These are phyloP conservation scores for Lepidium africanum DNA, from an alignment of 345 rosid genomes.

Conservation along the genomic window DNA sequence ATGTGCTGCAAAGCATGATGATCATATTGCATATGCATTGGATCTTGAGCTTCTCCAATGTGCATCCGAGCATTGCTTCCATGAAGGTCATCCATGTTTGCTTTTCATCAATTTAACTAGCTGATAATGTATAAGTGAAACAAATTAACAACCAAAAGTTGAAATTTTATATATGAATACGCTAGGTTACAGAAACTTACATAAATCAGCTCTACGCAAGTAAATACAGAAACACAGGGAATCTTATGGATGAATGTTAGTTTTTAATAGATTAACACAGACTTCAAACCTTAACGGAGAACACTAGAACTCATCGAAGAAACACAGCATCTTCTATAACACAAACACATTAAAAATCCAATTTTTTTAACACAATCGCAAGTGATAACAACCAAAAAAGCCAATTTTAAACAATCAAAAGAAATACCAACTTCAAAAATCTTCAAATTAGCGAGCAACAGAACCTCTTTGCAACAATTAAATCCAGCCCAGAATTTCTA, in stretches of 20 bases:
- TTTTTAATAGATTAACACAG: background rate
- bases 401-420: background rate
- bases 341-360: too few species aligned
- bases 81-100: constrained; percentile 39
- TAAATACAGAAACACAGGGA: background rate
- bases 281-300: background rate
- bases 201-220: background rate
- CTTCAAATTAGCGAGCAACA: background rate
- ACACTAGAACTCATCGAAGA: background rate
- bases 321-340: background rate
- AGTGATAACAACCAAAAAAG: background rate
- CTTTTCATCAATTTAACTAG: constrained; percentile 8
- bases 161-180: background rate
- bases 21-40: constrained; percentile 37
- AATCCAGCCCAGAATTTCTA: background rate
- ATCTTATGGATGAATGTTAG: background rate
- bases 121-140: background rate
- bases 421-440: background rate
- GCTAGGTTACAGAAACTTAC: background rate
- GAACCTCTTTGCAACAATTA: constrained; percentile 2
- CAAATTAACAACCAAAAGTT: background rate
- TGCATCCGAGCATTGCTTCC: constrained; percentile 37
- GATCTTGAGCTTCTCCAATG: constrained; percentile 35
- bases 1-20: constrained; percentile 39
- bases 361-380: background rate